These are phyloP conservation scores for Maudiozyma serrabonitensis DNA, from an alignment of 805 yeast species.

Conservation along the genomic window DNA sequence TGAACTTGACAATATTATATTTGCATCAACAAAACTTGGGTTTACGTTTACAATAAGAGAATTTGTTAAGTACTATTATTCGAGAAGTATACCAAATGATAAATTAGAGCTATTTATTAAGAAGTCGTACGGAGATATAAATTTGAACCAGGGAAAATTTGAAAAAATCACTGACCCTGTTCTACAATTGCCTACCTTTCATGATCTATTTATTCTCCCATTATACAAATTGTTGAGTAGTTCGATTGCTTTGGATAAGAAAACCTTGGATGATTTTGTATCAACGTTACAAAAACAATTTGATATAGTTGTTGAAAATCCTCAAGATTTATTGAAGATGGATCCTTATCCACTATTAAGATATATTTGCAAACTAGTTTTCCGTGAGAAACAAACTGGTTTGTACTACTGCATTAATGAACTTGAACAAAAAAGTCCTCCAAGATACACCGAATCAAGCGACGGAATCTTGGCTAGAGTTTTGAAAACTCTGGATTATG, in stretches of 20 bases:
- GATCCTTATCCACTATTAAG: constrained; percentile 55
- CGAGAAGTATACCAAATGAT: constrained; percentile 28
- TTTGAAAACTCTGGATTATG: constrained; percentile 48
- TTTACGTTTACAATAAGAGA: constrained; percentile 59
- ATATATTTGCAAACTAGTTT: constrained; percentile 44
- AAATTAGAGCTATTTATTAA: constrained; percentile 34
- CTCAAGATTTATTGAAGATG: constrained; percentile 32
- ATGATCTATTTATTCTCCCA: constrained; percentile 63
- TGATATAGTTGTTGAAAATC: constrained; percentile 31
- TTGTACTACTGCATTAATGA: constrained; percentile 36
- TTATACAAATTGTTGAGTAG: constrained; percentile 64
- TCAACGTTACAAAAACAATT: constrained; percentile 40
- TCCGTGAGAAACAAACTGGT: constrained; percentile 38
- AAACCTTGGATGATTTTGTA: constrained; percentile 37
- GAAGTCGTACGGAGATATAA: constrained; percentile 72
- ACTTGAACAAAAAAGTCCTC: not conserved
- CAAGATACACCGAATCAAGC: not conserved
- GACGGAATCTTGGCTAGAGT: constrained; percentile 34
- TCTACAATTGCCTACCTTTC: constrained; percentile 38
- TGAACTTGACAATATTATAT: constrained; percentile 53
- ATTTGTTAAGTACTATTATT: constrained; percentile 46
- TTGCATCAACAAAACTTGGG: constrained; percentile 57
- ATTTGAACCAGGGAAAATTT: constrained; percentile 41
- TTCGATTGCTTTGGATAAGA: constrained; percentile 36
- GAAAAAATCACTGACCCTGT: constrained; percentile 21